Conservation (phyloP, 2,329 filamentous ascomycete species). For the Fusarium papillatum region DNA sequence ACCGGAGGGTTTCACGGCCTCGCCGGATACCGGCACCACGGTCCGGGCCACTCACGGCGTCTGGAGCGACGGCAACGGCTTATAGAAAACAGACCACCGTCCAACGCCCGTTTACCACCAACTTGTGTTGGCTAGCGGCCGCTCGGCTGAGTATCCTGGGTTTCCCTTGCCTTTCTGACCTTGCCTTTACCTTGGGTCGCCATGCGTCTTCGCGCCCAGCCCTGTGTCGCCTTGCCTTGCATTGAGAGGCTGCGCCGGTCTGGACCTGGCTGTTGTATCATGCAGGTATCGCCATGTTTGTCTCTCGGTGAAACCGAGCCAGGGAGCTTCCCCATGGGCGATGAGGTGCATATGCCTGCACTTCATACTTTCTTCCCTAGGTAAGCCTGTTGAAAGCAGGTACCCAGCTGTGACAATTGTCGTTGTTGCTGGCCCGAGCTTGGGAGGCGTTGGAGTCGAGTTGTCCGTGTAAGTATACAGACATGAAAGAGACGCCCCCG, state of each 20-base stretch:
- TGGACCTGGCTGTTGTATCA: conserved; percentile 2
- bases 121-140: neutral
- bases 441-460: neutral
- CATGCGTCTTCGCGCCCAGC: neutral
- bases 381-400: neutral
- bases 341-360: conserved; percentile 10
- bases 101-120: conserved; percentile 9
- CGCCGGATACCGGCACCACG: conserved; percentile 12
- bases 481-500: neutral
- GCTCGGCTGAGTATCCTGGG: conserved; percentile 2
- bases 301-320: conserved; percentile 11
- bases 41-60: conserved; percentile 23
- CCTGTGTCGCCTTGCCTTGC: conserved; percentile 5
- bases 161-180: conserved; percentile 5
- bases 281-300: neutral
- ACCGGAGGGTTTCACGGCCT: conserved; percentile 2
- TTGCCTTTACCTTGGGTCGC: conserved; percentile 3
- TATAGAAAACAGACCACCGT: conserved; percentile 12
- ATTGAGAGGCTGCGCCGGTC: neutral
- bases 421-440: neutral
- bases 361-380: conserved; percentile 2
- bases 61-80: neutral
- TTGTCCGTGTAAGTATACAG: conserved; percentile 11
- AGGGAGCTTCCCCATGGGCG: conserved; percentile 8
- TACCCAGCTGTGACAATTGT: neutral